Evolutionary conservation across 306 rosid species (phyloP).

Genomic region (Senna tora): DNA sequence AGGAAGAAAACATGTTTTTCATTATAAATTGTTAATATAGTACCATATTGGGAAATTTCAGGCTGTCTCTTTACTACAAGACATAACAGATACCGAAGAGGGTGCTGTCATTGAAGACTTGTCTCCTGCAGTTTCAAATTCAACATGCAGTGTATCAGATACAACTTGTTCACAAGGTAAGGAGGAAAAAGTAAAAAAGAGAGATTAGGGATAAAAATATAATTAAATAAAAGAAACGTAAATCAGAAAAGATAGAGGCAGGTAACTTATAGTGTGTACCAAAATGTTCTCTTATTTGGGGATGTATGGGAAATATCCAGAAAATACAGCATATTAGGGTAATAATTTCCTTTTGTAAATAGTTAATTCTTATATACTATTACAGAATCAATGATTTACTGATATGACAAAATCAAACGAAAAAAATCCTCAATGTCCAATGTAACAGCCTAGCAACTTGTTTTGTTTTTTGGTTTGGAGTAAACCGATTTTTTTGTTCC

Average conservation of each 20-base stretch:
- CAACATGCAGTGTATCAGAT: neutral
- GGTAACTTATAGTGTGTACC: neutral
- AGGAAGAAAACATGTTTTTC: neutral
- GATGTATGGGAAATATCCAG: neutral
- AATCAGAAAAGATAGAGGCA: neutral
- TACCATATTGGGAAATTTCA: neutral
- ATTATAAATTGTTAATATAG: neutral
- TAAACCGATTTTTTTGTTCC: no score
- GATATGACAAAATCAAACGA: constrained; percentile 3
- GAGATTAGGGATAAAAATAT: neutral
- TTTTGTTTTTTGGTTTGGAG: no score
- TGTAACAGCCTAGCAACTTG: constrained; percentile 31
- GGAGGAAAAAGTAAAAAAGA: neutral
- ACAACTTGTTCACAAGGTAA: constrained; percentile 16
- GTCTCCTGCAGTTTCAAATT: neutral
- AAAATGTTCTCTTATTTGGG: neutral
- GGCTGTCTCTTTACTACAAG: constrained; percentile 19
- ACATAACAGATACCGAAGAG: neutral
- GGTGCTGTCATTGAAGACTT: neutral
- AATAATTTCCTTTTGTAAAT: neutral
- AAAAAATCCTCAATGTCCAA: neutral
- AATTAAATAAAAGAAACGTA: no score
- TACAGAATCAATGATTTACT: neutral
- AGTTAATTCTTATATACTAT: neutral
- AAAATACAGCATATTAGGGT: neutral